Evolutionary conservation across 1,284 basidiomycete species (phyloP).

Genomic region (Bjerkandera adusta): DNA sequence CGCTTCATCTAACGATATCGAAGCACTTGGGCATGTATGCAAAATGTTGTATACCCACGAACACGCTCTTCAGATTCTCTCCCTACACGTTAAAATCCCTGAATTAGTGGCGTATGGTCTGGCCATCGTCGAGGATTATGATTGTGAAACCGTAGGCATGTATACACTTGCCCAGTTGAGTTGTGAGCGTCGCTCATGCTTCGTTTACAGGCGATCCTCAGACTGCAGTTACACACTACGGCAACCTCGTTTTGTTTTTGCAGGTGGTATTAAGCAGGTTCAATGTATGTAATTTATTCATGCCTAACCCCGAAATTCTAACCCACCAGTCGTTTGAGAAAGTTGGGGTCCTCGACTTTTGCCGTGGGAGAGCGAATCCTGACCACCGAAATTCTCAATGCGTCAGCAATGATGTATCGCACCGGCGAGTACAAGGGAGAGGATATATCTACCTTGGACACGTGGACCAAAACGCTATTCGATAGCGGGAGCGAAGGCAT

Average conservation of each 20-base stretch:
- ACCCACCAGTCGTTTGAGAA: no score
- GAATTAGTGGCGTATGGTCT: constrained; percentile 61
- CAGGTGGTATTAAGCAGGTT: constrained; percentile 63
- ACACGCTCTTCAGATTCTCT: constrained; percentile 61
- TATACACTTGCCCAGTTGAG: constrained; percentile 12
- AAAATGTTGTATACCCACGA: constrained; percentile 59
- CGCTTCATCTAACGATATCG: constrained; percentile 54
- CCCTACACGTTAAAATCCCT: constrained; percentile 63
- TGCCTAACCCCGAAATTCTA: constrained; percentile 21
- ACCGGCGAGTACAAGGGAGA: constrained; percentile 44
- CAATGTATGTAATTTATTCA: constrained; percentile 41
- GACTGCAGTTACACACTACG: constrained; percentile 71
- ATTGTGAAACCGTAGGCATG: constrained; percentile 76
- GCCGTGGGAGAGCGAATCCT: constrained; percentile 41
- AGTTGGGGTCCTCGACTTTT: constrained; percentile 15
- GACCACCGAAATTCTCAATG: constrained; percentile 49
- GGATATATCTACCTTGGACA: constrained; percentile 47
- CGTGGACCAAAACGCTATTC: constrained; percentile 77
- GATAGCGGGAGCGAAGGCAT: constrained; percentile 77
- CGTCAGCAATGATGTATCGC: constrained; percentile 43
- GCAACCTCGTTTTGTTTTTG: constrained; percentile 70
- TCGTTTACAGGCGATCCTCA: constrained; percentile 67
- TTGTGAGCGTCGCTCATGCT: background rate
- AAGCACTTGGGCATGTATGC: constrained; percentile 64
- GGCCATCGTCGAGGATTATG: constrained; percentile 66